These are phyloP conservation scores for Chaetoscypha palmicola DNA, from an alignment of 2,329 filamentous ascomycete species.

Conservation along the genomic window DNA sequence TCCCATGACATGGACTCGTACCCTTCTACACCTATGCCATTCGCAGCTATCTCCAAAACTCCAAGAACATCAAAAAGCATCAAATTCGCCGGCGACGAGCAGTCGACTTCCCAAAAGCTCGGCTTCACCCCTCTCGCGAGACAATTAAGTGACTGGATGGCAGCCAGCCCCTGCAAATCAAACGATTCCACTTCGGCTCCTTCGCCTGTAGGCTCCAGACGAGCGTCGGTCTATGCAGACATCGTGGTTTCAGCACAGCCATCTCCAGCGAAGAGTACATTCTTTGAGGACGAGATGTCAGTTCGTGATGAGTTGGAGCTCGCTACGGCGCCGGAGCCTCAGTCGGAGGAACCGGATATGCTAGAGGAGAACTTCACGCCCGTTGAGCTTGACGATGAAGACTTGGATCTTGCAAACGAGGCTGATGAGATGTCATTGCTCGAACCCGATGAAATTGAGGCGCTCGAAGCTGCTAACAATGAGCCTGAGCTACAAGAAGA, in stretches of 20 bases:
- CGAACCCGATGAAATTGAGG: conserved; percentile 32
- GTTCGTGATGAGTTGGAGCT: conserved; percentile 35
- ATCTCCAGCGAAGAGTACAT: conserved; percentile 39
- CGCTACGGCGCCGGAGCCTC: conserved; percentile 29
- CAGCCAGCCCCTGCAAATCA: conserved; percentile 48
- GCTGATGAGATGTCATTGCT: conserved; percentile 54
- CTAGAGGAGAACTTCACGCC: conserved; percentile 37
- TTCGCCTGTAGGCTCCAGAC: conserved; percentile 10
- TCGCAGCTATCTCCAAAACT: conserved; percentile 18
- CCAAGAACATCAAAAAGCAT: conserved; percentile 19
- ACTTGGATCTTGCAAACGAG: conserved; percentile 50
- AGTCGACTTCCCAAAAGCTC: conserved; percentile 29
- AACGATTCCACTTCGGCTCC: conserved; percentile 7
- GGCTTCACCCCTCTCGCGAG: conserved; percentile 59
- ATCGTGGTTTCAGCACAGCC: conserved; percentile 7
- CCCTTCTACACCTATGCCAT: conserved; percentile 39
- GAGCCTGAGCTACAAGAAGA: not conserved
- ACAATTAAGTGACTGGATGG: conserved; percentile 56
- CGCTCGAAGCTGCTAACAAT: conserved; percentile 2
- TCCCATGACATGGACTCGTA: conserved; percentile 28
- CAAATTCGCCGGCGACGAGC: conserved; percentile 5
- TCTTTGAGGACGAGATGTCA: conserved; percentile 57
- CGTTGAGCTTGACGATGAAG: conserved; percentile 46
- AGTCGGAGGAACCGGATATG: conserved; percentile 33
- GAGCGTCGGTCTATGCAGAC: not conserved